Conservation (phyloP, 2,329 filamentous ascomycete genomes). For the Graphiopsis chlorocephala region DNA sequence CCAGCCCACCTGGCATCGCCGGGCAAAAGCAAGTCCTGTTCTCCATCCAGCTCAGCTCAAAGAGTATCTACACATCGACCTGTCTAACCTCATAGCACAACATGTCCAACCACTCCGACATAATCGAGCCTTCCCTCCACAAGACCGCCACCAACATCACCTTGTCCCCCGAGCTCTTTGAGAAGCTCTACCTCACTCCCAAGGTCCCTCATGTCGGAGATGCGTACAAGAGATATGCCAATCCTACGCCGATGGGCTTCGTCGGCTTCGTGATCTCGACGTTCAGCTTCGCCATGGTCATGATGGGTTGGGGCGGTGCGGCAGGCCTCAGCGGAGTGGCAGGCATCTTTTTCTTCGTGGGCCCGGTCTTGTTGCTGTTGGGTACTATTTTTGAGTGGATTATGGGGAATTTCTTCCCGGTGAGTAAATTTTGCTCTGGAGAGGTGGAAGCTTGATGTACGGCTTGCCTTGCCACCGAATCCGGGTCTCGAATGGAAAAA, state of each 20-base stretch:
- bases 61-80: too few species aligned
- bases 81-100: not conserved
- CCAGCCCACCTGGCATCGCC: not conserved
- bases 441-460: slow-evolving; percentile 52
- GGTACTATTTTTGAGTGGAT: not conserved
- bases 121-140: slow-evolving; percentile 2
- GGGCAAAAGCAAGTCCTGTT: not conserved
- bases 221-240: slow-evolving; percentile 27
- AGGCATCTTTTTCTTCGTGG: slow-evolving; percentile 44
- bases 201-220: slow-evolving; percentile 26
- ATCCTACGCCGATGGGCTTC: slow-evolving; percentile 31
- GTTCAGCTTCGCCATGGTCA: slow-evolving; percentile 40
- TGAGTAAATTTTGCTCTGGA: not conserved
- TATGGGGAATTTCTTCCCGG: not conserved
- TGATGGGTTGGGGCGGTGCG: slow-evolving; percentile 42
- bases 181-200: slow-evolving; percentile 32
- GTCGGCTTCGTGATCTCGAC: slow-evolving; percentile 40
- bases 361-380: slow-evolving; percentile 45
- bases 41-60: not conserved
- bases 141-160: slow-evolving; percentile 21
- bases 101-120: not conserved
- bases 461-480: slow-evolving; percentile 39
- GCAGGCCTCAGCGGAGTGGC: slow-evolving; percentile 36
- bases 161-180: slow-evolving; percentile 32
- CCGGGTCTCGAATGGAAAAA: not conserved